Percentiles rank a stretch among this genome's conserved stretches.
Evolutionary conservation across 805 yeast species (phyloP).

Genomic region (Kluyveromyces lactis): DNA sequence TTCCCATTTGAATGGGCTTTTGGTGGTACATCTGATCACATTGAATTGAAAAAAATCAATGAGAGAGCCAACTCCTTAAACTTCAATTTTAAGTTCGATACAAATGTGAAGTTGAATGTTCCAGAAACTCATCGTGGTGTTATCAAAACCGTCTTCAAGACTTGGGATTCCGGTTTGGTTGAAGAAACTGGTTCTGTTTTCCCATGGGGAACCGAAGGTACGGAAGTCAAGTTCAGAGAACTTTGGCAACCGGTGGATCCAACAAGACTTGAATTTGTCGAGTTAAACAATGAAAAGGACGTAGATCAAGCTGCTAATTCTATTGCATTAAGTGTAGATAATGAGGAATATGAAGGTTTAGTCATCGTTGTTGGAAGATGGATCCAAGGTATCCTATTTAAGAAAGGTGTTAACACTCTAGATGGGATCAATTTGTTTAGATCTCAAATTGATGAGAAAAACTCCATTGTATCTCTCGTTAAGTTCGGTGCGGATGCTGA

Average conservation of each 20-base stretch:
- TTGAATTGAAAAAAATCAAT: slow-evolving; percentile 29
- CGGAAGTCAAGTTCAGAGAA: slow-evolving; percentile 25
- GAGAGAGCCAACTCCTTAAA: slow-evolving; percentile 16
- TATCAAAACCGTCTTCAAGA: slow-evolving; percentile 24
- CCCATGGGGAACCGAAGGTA: slow-evolving; percentile 23
- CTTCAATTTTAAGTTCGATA: slow-evolving; percentile 25
- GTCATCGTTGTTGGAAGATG: slow-evolving; percentile 26
- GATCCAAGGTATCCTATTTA: slow-evolving; percentile 27
- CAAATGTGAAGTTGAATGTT: slow-evolving; percentile 21
- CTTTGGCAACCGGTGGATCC: slow-evolving; percentile 31
- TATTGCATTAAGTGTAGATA: slow-evolving; percentile 17
- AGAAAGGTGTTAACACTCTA: slow-evolving; percentile 13
- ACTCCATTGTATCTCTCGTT: slow-evolving; percentile 8
- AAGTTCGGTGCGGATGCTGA: slow-evolving; percentile 20
- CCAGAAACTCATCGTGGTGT: slow-evolving; percentile 24
- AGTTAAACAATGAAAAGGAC: slow-evolving; percentile 8
- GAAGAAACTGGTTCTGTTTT: slow-evolving; percentile 27
- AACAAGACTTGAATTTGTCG: slow-evolving; percentile 14
- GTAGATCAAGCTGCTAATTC: slow-evolving; percentile 10
- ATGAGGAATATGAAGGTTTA: slow-evolving; percentile 22
- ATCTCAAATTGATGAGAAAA: slow-evolving; percentile 14
- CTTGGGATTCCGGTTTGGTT: slow-evolving; percentile 27
- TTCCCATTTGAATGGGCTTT: slow-evolving; percentile 53
- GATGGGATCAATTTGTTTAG: slow-evolving; percentile 25
- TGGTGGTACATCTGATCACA: slow-evolving; percentile 39